These are phyloP conservation scores for Dactylella cylindrospora DNA, from an alignment of 2,329 filamentous ascomycete species.

Conservation along the genomic window DNA sequence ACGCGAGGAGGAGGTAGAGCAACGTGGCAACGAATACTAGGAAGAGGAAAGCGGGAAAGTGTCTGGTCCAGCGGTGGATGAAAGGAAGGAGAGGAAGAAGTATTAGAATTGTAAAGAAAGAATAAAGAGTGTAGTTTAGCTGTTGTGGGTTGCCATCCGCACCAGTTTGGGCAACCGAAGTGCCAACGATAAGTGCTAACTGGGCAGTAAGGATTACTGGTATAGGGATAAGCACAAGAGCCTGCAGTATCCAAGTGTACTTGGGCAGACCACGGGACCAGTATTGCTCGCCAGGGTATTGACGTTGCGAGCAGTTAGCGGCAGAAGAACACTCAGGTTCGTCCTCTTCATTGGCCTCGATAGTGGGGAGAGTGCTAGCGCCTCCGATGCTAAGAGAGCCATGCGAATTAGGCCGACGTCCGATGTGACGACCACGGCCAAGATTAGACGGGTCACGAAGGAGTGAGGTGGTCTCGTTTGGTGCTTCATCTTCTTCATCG, in stretches of 20 bases:
- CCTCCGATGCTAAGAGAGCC: slow-evolving; percentile 37
- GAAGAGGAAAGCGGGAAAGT: slow-evolving; percentile 75
- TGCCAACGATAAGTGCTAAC: slow-evolving; percentile 70
- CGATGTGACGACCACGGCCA: slow-evolving; percentile 33
- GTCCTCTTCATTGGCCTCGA: slow-evolving; percentile 48
- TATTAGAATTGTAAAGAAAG: slow-evolving; percentile 68
- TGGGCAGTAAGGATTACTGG: slow-evolving; percentile 76
- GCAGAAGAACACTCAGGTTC: slow-evolving; percentile 41
- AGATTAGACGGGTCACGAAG: slow-evolving; percentile 44
- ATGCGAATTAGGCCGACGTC: slow-evolving; percentile 35
- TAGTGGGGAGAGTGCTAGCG: slow-evolving; percentile 21
- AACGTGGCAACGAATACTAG: slow-evolving; percentile 72
- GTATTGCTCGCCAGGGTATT: slow-evolving; percentile 72
- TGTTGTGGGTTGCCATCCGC: slow-evolving; percentile 66
- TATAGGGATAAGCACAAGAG: slow-evolving; percentile 76
- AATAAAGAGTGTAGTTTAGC: slow-evolving; percentile 17
- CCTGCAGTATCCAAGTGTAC: slow-evolving; percentile 86
- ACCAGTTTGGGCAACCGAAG: slow-evolving; percentile 75
- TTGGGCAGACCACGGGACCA: slow-evolving; percentile 77
- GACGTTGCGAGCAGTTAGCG: slow-evolving; percentile 17
- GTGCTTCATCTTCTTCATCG: slow-evolving; percentile 46
- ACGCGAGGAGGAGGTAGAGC: slow-evolving; percentile 81
- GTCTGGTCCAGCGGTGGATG: slow-evolving; percentile 80
- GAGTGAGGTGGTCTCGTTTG: slow-evolving; percentile 46
- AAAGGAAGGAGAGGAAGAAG: slow-evolving; percentile 79